Percentiles rank a stretch among this genome's conserved stretches.
Evolutionary conservation across 176 grass and related monocot genomes (phyloP).

Genomic region (Oryza meyeriana): DNA sequence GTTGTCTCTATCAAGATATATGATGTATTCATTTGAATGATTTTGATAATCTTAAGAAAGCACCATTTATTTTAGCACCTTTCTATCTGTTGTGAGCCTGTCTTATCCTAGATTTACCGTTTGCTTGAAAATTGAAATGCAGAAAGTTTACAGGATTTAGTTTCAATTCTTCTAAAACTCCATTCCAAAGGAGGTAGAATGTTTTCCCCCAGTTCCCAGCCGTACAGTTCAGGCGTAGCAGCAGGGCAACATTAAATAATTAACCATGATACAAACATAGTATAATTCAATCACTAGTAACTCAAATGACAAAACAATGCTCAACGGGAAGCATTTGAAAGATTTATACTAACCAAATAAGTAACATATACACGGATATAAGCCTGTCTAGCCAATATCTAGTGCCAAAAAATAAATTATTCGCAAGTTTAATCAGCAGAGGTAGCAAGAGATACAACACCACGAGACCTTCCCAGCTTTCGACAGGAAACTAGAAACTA

Average conservation of each 20-base stretch:
- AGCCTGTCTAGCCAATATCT: background rate
- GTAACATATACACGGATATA: conserved; percentile 26
- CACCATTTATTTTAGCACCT: background rate
- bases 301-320: background rate
- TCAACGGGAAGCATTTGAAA: background rate
- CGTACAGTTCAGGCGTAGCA: background rate
- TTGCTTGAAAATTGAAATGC: background rate
- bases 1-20: background rate
- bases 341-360: conserved; percentile 2
- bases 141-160: background rate
- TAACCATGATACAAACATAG: background rate
- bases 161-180: too few species aligned
- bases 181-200: background rate
- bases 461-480: conserved; percentile 6
- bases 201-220: background rate
- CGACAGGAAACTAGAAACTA: conserved; percentile 3
- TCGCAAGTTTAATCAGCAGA: background rate
- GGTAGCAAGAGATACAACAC: conserved; percentile 6
- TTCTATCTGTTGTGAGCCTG: background rate
- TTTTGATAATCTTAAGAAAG: background rate
- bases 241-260: background rate
- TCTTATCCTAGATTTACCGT: background rate
- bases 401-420: conserved; percentile 6
- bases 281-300: background rate
- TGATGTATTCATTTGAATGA: background rate